These are phyloP conservation scores for Botrytis fabae DNA, from an alignment of 2,329 filamentous ascomycete genomes.

Conservation along the genomic window DNA sequence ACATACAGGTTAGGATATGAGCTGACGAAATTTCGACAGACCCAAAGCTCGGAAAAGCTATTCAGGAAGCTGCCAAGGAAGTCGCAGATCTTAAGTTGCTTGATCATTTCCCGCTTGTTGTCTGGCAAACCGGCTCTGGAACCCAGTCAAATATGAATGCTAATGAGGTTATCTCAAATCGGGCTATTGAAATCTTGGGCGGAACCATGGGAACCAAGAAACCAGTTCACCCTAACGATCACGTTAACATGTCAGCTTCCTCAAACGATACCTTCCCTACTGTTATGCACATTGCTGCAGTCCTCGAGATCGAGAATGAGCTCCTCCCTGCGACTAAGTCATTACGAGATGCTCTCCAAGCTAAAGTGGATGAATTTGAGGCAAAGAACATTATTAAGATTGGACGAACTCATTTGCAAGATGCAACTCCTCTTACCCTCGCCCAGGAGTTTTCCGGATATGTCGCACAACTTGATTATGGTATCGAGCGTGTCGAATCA, in stretches of 20 bases:
- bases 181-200: constrained; percentile 95
- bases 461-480: constrained; percentile 88
- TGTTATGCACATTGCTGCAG: constrained; percentile 98
- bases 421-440: constrained; percentile 91
- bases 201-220: constrained; percentile 95
- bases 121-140: constrained; percentile 98
- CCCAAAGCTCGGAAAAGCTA: constrained; percentile 85
- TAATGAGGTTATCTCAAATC: constrained; percentile 99
- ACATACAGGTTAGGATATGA: constrained; percentile 21
- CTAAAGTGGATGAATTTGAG: constrained; percentile 86
- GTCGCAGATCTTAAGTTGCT: constrained; percentile 90
- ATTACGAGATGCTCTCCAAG: constrained; percentile 80
- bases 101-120: constrained; percentile 96
- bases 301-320: constrained; percentile 84
- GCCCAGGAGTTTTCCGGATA: constrained; percentile 98
- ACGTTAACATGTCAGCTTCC: constrained; percentile 98
- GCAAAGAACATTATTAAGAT: constrained; percentile 95
- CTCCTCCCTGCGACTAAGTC: constrained; percentile 81
- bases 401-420: constrained; percentile 93
- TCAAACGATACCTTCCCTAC: constrained; percentile 99
- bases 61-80: constrained; percentile 90
- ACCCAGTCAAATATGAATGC: constrained; percentile 99
- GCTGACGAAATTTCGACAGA: constrained; percentile 53
- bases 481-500: constrained; percentile 82
- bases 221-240: constrained; percentile 98